Percentiles rank a stretch among this genome's conserved stretches.
Conservation (phyloP, 2,329 filamentous ascomycete species). For the Pseudocercospora cruenta region DNA sequence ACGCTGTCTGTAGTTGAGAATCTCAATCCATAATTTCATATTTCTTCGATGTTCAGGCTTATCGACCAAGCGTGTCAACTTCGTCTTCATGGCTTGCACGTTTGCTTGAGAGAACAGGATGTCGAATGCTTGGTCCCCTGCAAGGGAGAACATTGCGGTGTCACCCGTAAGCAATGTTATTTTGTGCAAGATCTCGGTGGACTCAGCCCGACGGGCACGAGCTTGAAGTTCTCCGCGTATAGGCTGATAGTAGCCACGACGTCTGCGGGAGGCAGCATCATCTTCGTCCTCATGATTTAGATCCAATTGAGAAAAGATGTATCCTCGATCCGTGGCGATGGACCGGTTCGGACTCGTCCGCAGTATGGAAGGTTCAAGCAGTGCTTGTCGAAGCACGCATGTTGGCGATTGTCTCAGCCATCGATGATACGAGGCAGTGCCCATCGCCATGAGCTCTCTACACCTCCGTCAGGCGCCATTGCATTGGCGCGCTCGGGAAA, state of each 20-base stretch:
- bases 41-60: conserved; percentile 35
- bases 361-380: not conserved
- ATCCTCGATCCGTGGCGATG: not conserved
- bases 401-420: conserved; percentile 51
- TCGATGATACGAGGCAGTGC: conserved; percentile 46
- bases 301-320: not conserved
- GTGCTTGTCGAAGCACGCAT: conserved; percentile 40
- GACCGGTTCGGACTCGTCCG: not conserved
- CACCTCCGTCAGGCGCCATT: conserved; percentile 42
- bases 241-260: not conserved
- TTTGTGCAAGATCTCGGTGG: conserved; percentile 20
- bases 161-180: conserved; percentile 15
- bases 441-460: conserved; percentile 43
- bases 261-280: not conserved
- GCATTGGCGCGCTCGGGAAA: conserved; percentile 22
- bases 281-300: not conserved
- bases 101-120: conserved; percentile 39
- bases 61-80: conserved; percentile 39
- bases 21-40: conserved; percentile 44
- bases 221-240: not conserved
- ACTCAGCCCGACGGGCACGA: conserved; percentile 2
- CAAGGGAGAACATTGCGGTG: not conserved
- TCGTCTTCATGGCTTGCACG: conserved; percentile 23
- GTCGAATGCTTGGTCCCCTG: conserved; percentile 1
- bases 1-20: conserved; percentile 47